Evolutionary conservation across 2,329 filamentous ascomycete species (phyloP).

Genomic region (Fonsecaea nubica): DNA sequence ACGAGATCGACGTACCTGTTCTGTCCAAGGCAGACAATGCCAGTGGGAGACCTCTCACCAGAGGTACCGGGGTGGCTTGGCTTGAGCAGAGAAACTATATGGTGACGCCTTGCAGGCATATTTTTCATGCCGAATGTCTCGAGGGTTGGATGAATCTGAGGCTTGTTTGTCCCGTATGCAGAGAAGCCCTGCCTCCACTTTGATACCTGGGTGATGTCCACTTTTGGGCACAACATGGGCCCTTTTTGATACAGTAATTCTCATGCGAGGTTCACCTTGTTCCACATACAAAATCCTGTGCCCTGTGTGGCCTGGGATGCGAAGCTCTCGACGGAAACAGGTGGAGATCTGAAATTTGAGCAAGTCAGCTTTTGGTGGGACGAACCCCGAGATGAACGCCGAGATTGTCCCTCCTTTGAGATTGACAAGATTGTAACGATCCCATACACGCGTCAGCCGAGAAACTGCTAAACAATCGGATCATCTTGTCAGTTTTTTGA

Average conservation of each 20-base stretch:
- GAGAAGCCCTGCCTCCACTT: conserved; percentile 84
- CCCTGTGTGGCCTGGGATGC: not conserved
- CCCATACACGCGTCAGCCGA: too few relatives aligned
- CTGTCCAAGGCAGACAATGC: conserved; percentile 59
- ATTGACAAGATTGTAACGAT: too few relatives aligned
- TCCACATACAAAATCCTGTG: not conserved
- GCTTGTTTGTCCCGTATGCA: conserved; percentile 92
- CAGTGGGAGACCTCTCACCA: conserved; percentile 57
- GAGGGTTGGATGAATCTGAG: conserved; percentile 96
- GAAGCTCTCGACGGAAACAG: too few relatives aligned
- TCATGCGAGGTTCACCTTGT: not conserved
- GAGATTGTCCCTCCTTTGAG: too few relatives aligned
- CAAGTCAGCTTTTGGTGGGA: too few relatives aligned
- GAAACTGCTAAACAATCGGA: too few relatives aligned
- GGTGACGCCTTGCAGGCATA: conserved; percentile 95
- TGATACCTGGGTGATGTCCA: conserved; percentile 47
- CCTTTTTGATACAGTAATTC: not conserved
- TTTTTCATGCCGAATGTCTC: conserved; percentile 89
- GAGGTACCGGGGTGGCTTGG: conserved; percentile 58
- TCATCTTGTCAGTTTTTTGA: too few relatives aligned
- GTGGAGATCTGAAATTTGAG: too few relatives aligned
- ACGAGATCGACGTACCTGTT: conserved; percentile 87
- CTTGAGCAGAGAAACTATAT: conserved; percentile 86
- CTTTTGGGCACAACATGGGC: not conserved
- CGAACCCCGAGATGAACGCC: too few relatives aligned